These are phyloP conservation scores for Drechmeria coniospora DNA, from an alignment of 2,329 filamentous ascomycete genomes.

Conservation along the genomic window DNA sequence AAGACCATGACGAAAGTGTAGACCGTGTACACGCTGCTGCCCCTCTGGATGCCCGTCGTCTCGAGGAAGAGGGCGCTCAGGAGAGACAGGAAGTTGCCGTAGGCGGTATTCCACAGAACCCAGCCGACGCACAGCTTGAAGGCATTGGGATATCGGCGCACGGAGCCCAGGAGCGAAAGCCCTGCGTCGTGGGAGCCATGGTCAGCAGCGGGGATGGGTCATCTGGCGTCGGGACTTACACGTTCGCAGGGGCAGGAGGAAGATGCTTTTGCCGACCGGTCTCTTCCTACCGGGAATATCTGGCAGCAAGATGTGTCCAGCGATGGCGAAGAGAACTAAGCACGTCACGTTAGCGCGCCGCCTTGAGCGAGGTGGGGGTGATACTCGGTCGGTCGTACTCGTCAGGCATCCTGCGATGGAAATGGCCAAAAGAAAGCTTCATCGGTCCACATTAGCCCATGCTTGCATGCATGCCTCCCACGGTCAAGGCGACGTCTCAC, in stretches of 20 bases:
- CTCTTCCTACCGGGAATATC: constrained; percentile 5
- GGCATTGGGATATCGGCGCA: constrained; percentile 7
- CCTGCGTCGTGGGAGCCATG: no score
- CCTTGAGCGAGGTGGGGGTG: no score
- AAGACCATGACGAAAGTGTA: constrained; percentile 8
- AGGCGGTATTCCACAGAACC: constrained; percentile 8
- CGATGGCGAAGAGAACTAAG: constrained; percentile 5
- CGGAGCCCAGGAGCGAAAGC: constrained; percentile 6
- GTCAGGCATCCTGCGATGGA: constrained; percentile 7
- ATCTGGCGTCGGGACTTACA: no score
- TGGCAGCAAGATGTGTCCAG: constrained; percentile 7
- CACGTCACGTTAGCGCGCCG: no score
- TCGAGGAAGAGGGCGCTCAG: constrained; percentile 7
- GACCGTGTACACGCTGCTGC: constrained; percentile 7
- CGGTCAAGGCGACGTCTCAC: no score
- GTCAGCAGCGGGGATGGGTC: no score
- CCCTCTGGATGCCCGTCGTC: constrained; percentile 6
- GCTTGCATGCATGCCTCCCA: no score
- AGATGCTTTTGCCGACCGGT: constrained; percentile 4
- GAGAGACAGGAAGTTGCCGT: constrained; percentile 7
- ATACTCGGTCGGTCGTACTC: no score
- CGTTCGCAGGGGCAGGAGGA: constrained; percentile 7
- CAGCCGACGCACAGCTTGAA: constrained; percentile 9
- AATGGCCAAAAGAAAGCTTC: constrained; percentile 8
- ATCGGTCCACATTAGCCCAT: no score